These are phyloP conservation scores for Hibiscus trionum DNA, from an alignment of 345 rosid species.

Conservation along the genomic window DNA sequence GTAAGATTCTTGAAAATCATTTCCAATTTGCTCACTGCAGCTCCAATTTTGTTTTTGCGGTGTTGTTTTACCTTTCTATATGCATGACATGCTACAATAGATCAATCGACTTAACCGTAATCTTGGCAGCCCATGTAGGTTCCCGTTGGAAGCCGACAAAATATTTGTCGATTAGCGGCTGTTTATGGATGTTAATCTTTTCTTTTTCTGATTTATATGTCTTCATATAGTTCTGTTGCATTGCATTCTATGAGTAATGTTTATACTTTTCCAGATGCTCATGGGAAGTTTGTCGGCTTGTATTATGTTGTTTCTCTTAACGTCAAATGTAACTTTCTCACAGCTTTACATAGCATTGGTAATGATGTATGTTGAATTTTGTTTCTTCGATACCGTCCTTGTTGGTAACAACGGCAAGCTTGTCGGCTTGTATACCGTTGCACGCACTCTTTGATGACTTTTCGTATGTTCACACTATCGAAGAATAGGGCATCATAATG, in stretches of 20 bases:
- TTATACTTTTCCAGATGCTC: not conserved
- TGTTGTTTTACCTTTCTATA: not conserved
- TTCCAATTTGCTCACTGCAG: not conserved
- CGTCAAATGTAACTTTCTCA: not conserved
- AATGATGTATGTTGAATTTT: not conserved
- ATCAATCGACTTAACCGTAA: not conserved
- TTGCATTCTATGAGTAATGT: not conserved
- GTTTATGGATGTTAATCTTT: not conserved
- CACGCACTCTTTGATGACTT: not conserved
- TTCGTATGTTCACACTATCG: not conserved
- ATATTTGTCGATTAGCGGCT: not conserved
- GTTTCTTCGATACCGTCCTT: not conserved
- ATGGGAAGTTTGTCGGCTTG: not conserved
- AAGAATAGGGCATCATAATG: not conserved
- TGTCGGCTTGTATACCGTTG: constrained; percentile 6
- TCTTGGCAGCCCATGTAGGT: not conserved
- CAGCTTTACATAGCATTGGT: not conserved
- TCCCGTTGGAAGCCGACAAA: not conserved
- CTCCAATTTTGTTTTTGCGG: not conserved
- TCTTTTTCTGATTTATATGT: not conserved
- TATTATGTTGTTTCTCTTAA: not conserved
- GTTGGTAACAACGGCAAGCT: not conserved
- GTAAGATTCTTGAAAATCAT: not conserved
- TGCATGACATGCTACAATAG: not conserved
- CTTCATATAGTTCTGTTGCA: not conserved